Base-by-base conservation (phyloP, 2,329 filamentous ascomycete genomes). In the Knufia petricola region DNA sequence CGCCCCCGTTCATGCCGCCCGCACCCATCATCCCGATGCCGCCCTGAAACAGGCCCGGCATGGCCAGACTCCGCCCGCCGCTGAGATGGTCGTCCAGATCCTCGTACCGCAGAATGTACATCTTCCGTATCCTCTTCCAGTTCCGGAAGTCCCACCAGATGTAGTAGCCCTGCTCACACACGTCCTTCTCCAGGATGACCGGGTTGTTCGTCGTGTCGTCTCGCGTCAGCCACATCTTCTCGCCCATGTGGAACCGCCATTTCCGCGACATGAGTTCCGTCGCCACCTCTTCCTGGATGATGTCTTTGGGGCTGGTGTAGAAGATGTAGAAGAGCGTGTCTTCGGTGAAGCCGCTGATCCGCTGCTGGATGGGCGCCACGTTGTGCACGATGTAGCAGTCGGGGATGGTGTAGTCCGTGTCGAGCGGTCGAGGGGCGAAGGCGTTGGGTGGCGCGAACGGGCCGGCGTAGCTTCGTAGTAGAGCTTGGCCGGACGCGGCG, bases 251-350 rank as follows among this genome's bases (percentile, higher is more conserved):
- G 55, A 73, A 74, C 42, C 71, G 63, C 71, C 71, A 74, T 56
- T 74, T 74, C 51, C 71, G 66, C 17, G 67, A 66, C 65, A 73
- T 74, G 59, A 84, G 64, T 60, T 84, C 80, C 50, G 75, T 71
- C 6, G 80, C 80, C 4, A 79, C 80, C 39, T 81, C 67, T 59
- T 84, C 81, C 60, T 84, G 81, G 61, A 79, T 70, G 48, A 82
- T 73, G 58, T 83, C 79, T 50, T 77, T 70, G 12, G 80, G 79
- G 67, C 78, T 76, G 53, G 78, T 79, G 65, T 83, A 84, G 69
- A 84, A 84, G 51, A 84, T 81, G 60, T 78, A 80, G 61, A 84
- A 81, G 3, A 84, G 68, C 0, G 81, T 84, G 61, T 84, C 81
- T 54, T 79, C 72, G 36, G 71, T 75, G 62, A 81, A 81, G 48